Percentiles rank a stretch among this genome's conserved stretches.
phyloP scores from a whole-genome alignment of 164 flowering plant genomes.

The Stephania japonica region DNA sequence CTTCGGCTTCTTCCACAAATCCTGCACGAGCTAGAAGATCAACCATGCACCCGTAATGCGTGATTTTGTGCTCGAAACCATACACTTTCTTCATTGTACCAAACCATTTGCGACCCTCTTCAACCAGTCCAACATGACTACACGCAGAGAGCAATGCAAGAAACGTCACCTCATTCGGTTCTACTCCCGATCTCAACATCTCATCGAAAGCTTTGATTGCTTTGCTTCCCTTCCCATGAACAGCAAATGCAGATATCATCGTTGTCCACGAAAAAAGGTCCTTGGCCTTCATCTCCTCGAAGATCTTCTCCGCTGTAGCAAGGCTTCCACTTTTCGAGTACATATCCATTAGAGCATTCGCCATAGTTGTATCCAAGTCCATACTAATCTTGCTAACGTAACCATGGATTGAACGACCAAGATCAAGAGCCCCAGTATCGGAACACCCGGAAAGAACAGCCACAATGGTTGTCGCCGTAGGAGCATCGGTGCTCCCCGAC shows the following conservation, averaged over 20 bases:
- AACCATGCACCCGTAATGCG: conserved; percentile 34
- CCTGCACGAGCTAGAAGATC: conserved; percentile 38
- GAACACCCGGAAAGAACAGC: conserved; percentile 37
- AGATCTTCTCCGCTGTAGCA: conserved; percentile 19
- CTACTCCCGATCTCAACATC: conserved; percentile 20
- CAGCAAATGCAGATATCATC: conserved; percentile 28
- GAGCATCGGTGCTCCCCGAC: conserved; percentile 17
- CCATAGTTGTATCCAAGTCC: conserved; percentile 21
- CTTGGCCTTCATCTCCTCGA: conserved; percentile 20
- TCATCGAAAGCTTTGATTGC: conserved; percentile 27
- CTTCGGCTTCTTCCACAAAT: conserved; percentile 25
- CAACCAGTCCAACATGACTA: conserved; percentile 32
- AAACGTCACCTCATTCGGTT: conserved; percentile 32
- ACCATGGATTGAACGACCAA: conserved; percentile 28
- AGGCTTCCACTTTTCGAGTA: conserved; percentile 34
- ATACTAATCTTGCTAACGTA: conserved; percentile 23
- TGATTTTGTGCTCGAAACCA: conserved; percentile 19
- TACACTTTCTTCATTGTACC: conserved; percentile 13
- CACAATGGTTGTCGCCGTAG: conserved; percentile 25
- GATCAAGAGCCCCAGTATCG: conserved; percentile 35
- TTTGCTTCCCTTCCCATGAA: conserved; percentile 24
- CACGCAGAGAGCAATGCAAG: conserved; percentile 37
- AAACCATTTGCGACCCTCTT: conserved; percentile 26
- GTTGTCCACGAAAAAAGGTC: conserved; percentile 36
- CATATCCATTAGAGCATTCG: conserved; percentile 35